These are phyloP conservation scores for Colletotrichum paranaense DNA, from an alignment of 2,329 filamentous ascomycete species.

Conservation along the genomic window DNA sequence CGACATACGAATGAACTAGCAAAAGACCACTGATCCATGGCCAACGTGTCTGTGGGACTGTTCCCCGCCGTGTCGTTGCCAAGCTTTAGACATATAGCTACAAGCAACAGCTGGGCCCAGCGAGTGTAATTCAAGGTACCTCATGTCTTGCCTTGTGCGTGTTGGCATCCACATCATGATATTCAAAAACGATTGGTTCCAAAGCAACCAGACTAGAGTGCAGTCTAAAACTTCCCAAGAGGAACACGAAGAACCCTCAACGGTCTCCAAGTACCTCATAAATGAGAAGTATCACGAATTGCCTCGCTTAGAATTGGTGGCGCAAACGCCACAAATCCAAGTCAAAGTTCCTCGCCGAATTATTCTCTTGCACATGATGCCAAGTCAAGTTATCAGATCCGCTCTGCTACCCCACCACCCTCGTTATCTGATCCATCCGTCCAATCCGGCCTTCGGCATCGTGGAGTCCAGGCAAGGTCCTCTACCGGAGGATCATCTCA, in stretches of 20 bases:
- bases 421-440: slow-evolving; percentile 28
- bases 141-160: not conserved
- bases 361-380: not conserved
- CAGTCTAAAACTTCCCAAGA: too few species aligned
- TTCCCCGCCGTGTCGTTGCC: not conserved
- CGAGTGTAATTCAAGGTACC: too few species aligned
- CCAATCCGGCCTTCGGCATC: slow-evolving; percentile 4
- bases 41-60: not conserved
- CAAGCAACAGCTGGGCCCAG: not conserved
- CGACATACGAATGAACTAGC: not conserved
- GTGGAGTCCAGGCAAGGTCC: not conserved
- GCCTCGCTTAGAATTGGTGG: not conserved
- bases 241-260: not conserved
- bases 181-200: too few species aligned
- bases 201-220: too few species aligned
- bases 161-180: not conserved
- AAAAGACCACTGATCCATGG: not conserved
- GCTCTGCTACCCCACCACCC: not conserved
- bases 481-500: slow-evolving; percentile 13
- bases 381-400: slow-evolving; percentile 30
- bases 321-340: not conserved
- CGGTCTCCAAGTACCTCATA: not conserved
- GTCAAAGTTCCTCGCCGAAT: not conserved
- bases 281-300: not conserved
- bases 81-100: not conserved